phyloP scores from a whole-genome alignment of 768 basidiomycete species.

The Russula earlei region DNA sequence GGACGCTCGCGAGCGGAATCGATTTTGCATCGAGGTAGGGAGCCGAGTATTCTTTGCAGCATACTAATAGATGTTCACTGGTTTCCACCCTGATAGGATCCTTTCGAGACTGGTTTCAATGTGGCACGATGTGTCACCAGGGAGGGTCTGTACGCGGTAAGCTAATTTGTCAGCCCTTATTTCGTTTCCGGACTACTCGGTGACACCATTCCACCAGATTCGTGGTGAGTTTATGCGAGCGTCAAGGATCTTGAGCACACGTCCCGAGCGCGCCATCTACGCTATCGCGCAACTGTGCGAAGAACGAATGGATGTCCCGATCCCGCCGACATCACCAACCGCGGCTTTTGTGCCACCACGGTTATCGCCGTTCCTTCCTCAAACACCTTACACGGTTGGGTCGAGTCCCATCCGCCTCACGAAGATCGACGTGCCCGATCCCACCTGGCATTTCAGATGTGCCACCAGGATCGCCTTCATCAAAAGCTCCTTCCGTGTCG shows the following conservation, averaged over 20 bases:
- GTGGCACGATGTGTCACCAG: constrained; percentile 94
- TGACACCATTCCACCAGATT: constrained; percentile 46
- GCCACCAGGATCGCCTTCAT: constrained; percentile 32
- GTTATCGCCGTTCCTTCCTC: constrained; percentile 43
- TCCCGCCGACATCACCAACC: constrained; percentile 39
- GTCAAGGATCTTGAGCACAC: constrained; percentile 67
- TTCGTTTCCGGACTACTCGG: background rate
- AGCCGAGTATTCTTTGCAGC: too few species aligned
- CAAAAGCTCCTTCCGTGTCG: constrained; percentile 14
- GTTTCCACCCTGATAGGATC: constrained; percentile 45
- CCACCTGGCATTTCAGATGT: constrained; percentile 38
- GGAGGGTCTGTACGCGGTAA: constrained; percentile 89
- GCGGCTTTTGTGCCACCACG: constrained; percentile 38
- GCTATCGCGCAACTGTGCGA: constrained; percentile 87
- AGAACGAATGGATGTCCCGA: constrained; percentile 64
- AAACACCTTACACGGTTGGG: constrained; percentile 61
- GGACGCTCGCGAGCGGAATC: constrained; percentile 79
- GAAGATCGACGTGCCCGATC: constrained; percentile 25
- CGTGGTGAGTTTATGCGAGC: constrained; percentile 99
- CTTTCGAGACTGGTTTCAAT: constrained; percentile 94
- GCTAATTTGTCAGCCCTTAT: constrained; percentile 20
- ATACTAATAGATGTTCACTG: background rate
- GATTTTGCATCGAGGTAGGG: constrained; percentile 88
- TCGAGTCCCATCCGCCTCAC: constrained; percentile 50
- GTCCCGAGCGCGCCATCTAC: constrained; percentile 71